phyloP scores from a whole-genome alignment of 1,139 yeast species.

The Lodderomyces parapsilosis region DNA sequence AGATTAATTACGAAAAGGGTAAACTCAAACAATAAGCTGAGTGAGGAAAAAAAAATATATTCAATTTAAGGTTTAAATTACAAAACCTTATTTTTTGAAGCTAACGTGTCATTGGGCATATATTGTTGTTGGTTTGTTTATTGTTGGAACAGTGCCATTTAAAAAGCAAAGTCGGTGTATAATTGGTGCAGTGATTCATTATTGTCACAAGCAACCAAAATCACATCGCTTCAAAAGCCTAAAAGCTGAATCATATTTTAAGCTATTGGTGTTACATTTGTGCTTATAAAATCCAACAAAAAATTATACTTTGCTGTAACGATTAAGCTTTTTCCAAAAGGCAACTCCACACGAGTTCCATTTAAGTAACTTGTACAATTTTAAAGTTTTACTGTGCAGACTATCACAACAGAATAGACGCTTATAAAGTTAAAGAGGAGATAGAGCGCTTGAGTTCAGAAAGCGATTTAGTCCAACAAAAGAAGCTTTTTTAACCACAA shows the following conservation, averaged over 20 bases:
- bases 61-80: neutral
- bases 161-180: too few species aligned
- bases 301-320: neutral
- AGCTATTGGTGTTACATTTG: neutral
- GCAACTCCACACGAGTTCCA: constrained; percentile 2
- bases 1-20: neutral
- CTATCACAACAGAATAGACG: too few species aligned
- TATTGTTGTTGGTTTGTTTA: neutral
- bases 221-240: too few species aligned
- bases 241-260: too few species aligned
- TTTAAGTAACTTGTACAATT: neutral
- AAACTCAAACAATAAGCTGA: neutral
- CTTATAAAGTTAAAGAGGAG: neutral
- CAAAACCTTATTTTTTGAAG: constrained; percentile 2
- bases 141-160: too few species aligned
- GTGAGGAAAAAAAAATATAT: neutral
- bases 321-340: neutral
- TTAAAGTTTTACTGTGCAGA: too few species aligned
- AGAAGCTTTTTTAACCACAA: too few species aligned
- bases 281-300: neutral
- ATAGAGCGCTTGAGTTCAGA: neutral
- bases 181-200: too few species aligned
- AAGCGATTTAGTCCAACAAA: neutral
- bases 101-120: too few species aligned
- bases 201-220: too few species aligned